Evolutionary conservation across 257 asterid genomes (phyloP).

Genomic region (Craterostigma plantagineum): DNA sequence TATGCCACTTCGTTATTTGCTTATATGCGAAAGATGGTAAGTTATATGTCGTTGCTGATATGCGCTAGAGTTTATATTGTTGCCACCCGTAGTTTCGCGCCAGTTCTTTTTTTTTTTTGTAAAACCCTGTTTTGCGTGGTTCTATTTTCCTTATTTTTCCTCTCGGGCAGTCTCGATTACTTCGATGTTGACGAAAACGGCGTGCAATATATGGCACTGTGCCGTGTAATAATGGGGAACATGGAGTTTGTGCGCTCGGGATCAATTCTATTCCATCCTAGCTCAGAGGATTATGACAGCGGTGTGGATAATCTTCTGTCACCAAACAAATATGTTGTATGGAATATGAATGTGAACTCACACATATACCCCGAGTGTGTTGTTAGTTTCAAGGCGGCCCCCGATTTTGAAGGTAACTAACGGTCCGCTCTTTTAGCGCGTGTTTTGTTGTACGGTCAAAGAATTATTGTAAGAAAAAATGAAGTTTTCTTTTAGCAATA

Average conservation of each 20-base stretch:
- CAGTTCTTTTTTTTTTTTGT: too few relatives aligned
- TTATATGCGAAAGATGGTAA: too few relatives aligned
- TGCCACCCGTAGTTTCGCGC: too few relatives aligned
- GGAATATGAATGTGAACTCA: conserved; percentile 72
- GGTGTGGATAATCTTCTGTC: conserved; percentile 66
- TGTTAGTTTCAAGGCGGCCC: conserved; percentile 61
- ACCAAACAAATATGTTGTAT: conserved; percentile 53
- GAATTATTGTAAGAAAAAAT: background rate
- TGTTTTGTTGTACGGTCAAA: background rate
- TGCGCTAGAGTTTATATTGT: too few relatives aligned
- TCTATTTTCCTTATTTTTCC: conserved; percentile 11
- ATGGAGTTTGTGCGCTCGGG: conserved; percentile 66
- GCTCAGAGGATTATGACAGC: conserved; percentile 72
- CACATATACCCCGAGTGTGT: conserved; percentile 74
- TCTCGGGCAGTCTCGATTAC: conserved; percentile 27
- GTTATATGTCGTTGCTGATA: too few relatives aligned
- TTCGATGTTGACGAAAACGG: conserved; percentile 88
- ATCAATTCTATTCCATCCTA: conserved; percentile 75
- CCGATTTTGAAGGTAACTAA: conserved; percentile 29
- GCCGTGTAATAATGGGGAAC: conserved; percentile 35
- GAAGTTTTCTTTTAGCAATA: background rate
- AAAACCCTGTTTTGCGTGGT: too few relatives aligned
- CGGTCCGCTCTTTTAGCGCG: conserved; percentile 2
- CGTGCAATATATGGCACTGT: conserved; percentile 39
- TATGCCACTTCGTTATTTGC: background rate